phyloP scores from a whole-genome alignment of 257 asterid genomes.

The Solanum chiquidenum region DNA sequence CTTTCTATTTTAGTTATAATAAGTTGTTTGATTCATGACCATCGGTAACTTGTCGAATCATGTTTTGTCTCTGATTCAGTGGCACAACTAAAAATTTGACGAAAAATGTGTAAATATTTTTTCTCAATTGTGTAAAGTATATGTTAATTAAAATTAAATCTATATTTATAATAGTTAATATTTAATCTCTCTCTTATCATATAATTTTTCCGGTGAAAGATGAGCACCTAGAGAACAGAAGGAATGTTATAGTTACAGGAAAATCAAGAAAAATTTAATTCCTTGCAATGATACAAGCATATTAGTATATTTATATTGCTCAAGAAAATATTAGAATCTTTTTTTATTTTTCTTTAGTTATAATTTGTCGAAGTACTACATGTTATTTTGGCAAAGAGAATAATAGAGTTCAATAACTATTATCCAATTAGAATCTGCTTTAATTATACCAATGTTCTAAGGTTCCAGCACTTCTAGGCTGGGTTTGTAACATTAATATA shows the following conservation, averaged over 20 bases:
- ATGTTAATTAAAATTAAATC: too few relatives aligned
- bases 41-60: background rate
- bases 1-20: too few relatives aligned
- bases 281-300: background rate
- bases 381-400: background rate
- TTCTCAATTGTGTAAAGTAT: too few relatives aligned
- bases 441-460: background rate
- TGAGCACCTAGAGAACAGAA: background rate
- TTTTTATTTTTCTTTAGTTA: background rate
- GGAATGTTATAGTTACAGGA: background rate
- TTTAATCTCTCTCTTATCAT: too few relatives aligned
- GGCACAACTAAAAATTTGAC: too few relatives aligned
- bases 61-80: too few relatives aligned
- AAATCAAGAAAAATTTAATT: background rate
- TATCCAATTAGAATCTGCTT: background rate
- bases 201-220: too few relatives aligned
- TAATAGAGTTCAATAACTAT: background rate
- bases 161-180: too few relatives aligned
- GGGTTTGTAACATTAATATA: background rate
- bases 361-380: background rate
- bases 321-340: background rate
- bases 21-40: background rate
- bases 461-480: background rate
- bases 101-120: too few relatives aligned
- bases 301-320: background rate